A percentile compares a stretch with the other conserved stretches of the same genome.
These are phyloP conservation scores for Funneliformis mosseae DNA, from an alignment of 192 early-diverging fungal species.

Conservation along the genomic window DNA sequence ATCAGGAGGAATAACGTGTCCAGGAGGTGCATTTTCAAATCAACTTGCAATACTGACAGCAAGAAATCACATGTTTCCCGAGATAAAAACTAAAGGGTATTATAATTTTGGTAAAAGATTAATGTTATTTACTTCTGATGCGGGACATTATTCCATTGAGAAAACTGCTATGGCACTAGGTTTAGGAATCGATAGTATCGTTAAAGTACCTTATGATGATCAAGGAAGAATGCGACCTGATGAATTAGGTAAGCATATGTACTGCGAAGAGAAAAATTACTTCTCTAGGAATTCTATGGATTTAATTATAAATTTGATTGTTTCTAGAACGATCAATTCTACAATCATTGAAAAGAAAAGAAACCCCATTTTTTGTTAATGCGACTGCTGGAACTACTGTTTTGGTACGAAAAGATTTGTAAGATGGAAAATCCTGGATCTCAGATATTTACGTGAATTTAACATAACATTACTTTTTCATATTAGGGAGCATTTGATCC, in stretches of 20 bases:
- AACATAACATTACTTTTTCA: not conserved
- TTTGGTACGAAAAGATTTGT: conserved; percentile 43
- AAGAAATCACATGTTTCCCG: conserved; percentile 65
- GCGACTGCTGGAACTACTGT: conserved; percentile 86
- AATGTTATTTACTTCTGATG: conserved; percentile 68
- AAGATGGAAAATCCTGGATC: not conserved
- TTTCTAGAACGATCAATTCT: conserved; percentile 50
- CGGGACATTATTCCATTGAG: conserved; percentile 76
- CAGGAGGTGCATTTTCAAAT: conserved; percentile 79
- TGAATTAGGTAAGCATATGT: conserved; percentile 48
- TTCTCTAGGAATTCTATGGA: not conserved
- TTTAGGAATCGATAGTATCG: conserved; percentile 67
- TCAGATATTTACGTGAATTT: too few relatives aligned
- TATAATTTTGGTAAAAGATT: conserved; percentile 48
- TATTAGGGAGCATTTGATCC: conserved; percentile 74
- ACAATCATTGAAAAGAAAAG: conserved; percentile 43
- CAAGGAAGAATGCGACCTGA: conserved; percentile 61
- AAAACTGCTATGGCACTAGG: conserved; percentile 74
- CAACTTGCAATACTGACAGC: conserved; percentile 76
- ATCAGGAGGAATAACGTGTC: conserved; percentile 66
- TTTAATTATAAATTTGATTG: not conserved
- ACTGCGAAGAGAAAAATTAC: not conserved
- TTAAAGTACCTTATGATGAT: conserved; percentile 64
- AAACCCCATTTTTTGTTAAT: conserved; percentile 79
- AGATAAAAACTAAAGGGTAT: conserved; percentile 59